phyloP scores from a whole-genome alignment of 1,284 basidiomycete genomes.

The Ceratobasidium theobromae region DNA sequence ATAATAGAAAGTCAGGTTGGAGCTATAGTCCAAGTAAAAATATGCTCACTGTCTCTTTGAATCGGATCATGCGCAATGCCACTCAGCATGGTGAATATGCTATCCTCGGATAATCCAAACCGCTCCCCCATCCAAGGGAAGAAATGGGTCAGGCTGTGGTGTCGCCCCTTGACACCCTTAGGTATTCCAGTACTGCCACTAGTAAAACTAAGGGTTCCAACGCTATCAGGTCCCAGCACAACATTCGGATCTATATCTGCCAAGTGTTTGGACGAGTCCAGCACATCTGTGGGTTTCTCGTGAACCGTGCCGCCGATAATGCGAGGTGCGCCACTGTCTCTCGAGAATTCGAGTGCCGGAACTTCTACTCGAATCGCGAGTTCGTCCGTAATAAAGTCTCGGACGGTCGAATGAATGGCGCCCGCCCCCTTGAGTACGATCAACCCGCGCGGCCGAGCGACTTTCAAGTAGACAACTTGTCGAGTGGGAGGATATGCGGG shows the following conservation, averaged over 20 bases:
- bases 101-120: constrained; percentile 74
- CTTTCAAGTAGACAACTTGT: constrained; percentile 94
- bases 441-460: constrained; percentile 91
- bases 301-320: constrained; percentile 64
- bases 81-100: constrained; percentile 97
- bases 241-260: constrained; percentile 76
- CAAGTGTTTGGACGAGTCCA: constrained; percentile 54
- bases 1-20: neutral
- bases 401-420: constrained; percentile 75
- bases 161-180: constrained; percentile 94
- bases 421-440: constrained; percentile 93
- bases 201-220: constrained; percentile 95
- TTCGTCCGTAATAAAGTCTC: constrained; percentile 80
- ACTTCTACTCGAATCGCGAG: constrained; percentile 91
- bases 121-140: constrained; percentile 99
- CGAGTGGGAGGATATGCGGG: constrained; percentile 95
- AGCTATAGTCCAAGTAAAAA: neutral
- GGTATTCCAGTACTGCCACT: constrained; percentile 98
- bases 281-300: constrained; percentile 50
- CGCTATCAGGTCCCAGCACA: constrained; percentile 88
- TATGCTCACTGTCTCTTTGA: constrained; percentile 91
- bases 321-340: constrained; percentile 45
- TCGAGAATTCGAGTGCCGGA: constrained; percentile 76
- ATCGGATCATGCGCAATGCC: constrained; percentile 99
- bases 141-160: constrained; percentile 97